Evolutionary conservation across 2,329 filamentous ascomycete species (phyloP).

Genomic region (Trichoderma asperellum): DNA sequence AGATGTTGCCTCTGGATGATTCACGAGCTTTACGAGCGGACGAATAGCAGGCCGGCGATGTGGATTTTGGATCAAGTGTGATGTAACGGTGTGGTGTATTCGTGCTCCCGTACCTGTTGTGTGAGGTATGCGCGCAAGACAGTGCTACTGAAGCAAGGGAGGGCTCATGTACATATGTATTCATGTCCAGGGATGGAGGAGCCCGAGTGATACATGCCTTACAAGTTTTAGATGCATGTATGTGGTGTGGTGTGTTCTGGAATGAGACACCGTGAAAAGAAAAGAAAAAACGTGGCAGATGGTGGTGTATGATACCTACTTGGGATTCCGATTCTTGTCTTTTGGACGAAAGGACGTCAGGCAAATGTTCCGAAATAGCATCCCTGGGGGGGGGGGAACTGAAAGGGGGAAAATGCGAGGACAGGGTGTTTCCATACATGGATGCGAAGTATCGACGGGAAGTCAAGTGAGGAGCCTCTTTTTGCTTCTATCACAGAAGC

Average conservation of each 20-base stretch:
- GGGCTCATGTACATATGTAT: background rate
- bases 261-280: background rate
- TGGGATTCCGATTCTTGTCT: background rate
- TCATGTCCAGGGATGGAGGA: background rate
- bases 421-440: background rate
- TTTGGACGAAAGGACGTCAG: background rate
- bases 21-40: background rate
- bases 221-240: background rate
- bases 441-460: background rate
- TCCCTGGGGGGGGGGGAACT: background rate
- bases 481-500: too few species aligned
- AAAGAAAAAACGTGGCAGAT: background rate
- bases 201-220: background rate
- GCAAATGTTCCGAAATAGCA: background rate
- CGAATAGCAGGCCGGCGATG: background rate
- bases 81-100: constrained; percentile 13
- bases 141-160: background rate
- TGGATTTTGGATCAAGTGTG: background rate
- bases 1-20: background rate
- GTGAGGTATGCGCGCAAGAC: background rate
- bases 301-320: background rate
- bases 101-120: background rate
- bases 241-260: background rate
- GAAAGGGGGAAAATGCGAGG: background rate
- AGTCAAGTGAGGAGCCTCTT: too few species aligned